phyloP scores from a whole-genome alignment of 2,329 filamentous ascomycete genomes.

The Myrmaecium sp. region DNA sequence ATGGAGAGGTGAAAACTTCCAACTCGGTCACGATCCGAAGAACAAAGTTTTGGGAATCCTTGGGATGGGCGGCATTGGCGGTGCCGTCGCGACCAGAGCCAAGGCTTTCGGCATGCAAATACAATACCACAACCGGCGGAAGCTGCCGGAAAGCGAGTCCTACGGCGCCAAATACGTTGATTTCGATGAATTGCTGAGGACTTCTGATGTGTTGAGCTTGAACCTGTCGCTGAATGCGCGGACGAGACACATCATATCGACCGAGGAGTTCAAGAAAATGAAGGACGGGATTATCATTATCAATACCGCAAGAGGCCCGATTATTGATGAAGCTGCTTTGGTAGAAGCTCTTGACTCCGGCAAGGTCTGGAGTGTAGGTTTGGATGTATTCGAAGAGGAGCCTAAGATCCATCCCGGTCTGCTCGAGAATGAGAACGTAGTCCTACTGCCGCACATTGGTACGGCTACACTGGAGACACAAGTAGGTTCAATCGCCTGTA shows the following conservation, averaged over 20 bases:
- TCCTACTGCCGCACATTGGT: slow-evolving; percentile 43
- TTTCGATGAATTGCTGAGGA: slow-evolving; percentile 37
- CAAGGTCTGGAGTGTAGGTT: slow-evolving; percentile 35
- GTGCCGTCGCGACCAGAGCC: slow-evolving; percentile 30
- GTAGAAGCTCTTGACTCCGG: slow-evolving; percentile 36
- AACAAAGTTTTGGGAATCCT: slow-evolving; percentile 38
- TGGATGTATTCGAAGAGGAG: slow-evolving; percentile 43
- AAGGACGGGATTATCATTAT: slow-evolving; percentile 40
- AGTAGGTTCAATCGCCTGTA: slow-evolving; percentile 11
- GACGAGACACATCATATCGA: slow-evolving; percentile 36
- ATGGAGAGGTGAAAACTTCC: slow-evolving; percentile 21
- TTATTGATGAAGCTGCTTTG: slow-evolving; percentile 40
- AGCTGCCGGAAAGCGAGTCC: slow-evolving; percentile 21
- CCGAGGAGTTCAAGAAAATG: slow-evolving; percentile 33
- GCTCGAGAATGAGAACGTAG: slow-evolving; percentile 31
- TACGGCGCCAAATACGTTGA: slow-evolving; percentile 34
- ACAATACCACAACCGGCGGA: slow-evolving; percentile 40
- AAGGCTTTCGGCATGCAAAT: slow-evolving; percentile 39
- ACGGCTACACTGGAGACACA: slow-evolving; percentile 44
- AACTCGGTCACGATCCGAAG: slow-evolving; percentile 35
- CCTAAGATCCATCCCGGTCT: slow-evolving; percentile 35
- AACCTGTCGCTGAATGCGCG: slow-evolving; percentile 34
- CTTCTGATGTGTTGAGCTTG: slow-evolving; percentile 37
- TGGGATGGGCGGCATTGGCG: slow-evolving; percentile 44
- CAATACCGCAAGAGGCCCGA: slow-evolving; percentile 39